phyloP scores from a whole-genome alignment of 768 basidiomycete genomes.

The Gautieria morchelliformis region DNA sequence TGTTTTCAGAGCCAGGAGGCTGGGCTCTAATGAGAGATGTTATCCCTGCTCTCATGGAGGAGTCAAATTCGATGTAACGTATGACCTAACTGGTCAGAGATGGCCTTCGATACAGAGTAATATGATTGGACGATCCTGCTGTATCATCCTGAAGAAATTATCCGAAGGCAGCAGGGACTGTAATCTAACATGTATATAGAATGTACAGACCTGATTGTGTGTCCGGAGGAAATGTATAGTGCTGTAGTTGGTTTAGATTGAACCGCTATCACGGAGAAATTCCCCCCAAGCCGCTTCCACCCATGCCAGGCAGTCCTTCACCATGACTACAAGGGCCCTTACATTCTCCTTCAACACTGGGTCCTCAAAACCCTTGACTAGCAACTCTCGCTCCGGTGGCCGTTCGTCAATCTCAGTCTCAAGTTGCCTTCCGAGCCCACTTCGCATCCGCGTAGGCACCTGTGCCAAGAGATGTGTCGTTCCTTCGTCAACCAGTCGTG shows the following conservation, averaged over 20 bases:
- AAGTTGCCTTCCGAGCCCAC: slow-evolving; percentile 19
- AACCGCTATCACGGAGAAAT: slow-evolving; percentile 13
- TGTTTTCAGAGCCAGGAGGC: slow-evolving; percentile 2
- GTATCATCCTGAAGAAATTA: too few relatives aligned
- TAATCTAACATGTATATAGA: too few relatives aligned
- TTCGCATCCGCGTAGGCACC: slow-evolving; percentile 21
- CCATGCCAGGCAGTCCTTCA: slow-evolving; percentile 42
- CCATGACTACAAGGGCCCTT: slow-evolving; percentile 19
- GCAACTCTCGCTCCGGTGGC: slow-evolving; percentile 9
- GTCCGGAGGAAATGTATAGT: too few relatives aligned
- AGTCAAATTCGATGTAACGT: neutral
- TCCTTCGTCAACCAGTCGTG: slow-evolving; percentile 14
- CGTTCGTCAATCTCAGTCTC: neutral
- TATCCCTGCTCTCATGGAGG: neutral
- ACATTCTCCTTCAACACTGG: slow-evolving; percentile 31
- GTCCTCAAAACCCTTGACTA: slow-evolving; percentile 63
- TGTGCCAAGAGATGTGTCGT: slow-evolving; percentile 1
- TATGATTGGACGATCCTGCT: too few relatives aligned
- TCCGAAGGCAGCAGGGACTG: too few relatives aligned
- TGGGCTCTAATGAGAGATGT: slow-evolving; percentile 2
- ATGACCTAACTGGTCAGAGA: too few relatives aligned
- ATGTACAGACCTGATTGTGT: too few relatives aligned
- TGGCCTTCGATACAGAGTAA: too few relatives aligned
- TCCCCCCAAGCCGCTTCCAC: slow-evolving; percentile 46
- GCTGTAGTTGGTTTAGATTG: neutral